Conservation (phyloP, 2,329 filamentous ascomycete genomes). For the Fusarium miscanthi region DNA sequence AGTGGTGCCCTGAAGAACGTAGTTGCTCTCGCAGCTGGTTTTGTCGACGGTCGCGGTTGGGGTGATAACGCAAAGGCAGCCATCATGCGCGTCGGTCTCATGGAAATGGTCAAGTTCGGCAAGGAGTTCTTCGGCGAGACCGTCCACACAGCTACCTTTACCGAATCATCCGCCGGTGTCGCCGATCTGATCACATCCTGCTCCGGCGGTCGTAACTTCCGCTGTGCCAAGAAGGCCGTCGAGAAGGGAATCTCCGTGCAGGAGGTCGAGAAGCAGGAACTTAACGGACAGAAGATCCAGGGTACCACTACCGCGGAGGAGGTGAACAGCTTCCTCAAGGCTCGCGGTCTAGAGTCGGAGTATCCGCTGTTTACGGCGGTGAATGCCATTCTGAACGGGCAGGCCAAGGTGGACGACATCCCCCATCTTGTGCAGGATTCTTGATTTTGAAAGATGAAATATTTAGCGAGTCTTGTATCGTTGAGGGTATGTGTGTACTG, state of each 20-base stretch:
- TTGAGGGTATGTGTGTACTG: conserved; percentile 15
- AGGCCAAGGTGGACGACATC: conserved; percentile 82
- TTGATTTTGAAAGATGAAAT: conserved; percentile 14
- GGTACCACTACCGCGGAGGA: conserved; percentile 92
- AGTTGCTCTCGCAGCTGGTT: conserved; percentile 92
- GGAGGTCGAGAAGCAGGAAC: conserved; percentile 87
- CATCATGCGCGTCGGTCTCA: conserved; percentile 93
- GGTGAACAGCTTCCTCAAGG: conserved; percentile 88
- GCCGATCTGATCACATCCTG: conserved; percentile 96
- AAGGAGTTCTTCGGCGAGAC: conserved; percentile 91
- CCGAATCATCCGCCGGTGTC: conserved; percentile 94
- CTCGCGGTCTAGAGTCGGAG: conserved; percentile 79
- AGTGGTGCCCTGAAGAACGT: conserved; percentile 97
- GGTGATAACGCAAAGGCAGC: conserved; percentile 99
- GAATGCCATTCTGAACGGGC: conserved; percentile 80
- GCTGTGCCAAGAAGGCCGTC: conserved; percentile 89
- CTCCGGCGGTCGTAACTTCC: conserved; percentile 91
- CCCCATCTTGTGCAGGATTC: conserved; percentile 70
- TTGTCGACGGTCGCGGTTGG: conserved; percentile 95
- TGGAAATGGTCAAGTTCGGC: conserved; percentile 97
- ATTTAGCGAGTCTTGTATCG: conserved; percentile 16
- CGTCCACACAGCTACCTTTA: conserved; percentile 86
- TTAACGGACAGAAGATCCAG: conserved; percentile 97
- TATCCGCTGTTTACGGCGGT: conserved; percentile 96
- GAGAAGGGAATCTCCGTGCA: conserved; percentile 82